Conservation (phyloP, 768 basidiomycete species). For the Psilocybe subaeruginosa region DNA sequence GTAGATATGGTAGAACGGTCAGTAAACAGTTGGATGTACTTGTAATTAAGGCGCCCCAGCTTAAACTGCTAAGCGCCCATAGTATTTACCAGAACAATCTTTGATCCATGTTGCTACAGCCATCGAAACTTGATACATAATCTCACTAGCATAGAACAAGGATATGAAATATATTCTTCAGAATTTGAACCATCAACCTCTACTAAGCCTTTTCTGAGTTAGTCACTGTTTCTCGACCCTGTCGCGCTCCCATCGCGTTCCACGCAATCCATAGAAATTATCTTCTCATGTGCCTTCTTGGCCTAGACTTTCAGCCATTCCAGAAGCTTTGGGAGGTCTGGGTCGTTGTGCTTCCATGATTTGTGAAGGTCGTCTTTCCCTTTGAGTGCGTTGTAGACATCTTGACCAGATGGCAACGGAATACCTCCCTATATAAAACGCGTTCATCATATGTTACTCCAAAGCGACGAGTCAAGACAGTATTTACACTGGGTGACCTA, state of each 20-base stretch:
- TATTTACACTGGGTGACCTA: background rate
- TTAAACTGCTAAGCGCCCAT: background rate
- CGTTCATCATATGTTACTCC: background rate
- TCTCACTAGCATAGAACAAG: too few species aligned
- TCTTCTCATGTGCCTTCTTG: background rate
- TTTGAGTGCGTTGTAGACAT: background rate
- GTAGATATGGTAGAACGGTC: too few species aligned
- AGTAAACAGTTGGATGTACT: background rate
- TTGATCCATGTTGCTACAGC: conserved; percentile 65
- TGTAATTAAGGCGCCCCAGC: background rate
- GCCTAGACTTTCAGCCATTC: background rate
- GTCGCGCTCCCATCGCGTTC: too few species aligned
- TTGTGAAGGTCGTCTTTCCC: background rate
- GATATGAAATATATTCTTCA: too few species aligned
- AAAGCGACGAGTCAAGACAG: too few species aligned
- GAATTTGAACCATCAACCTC: too few species aligned
- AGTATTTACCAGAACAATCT: conserved; percentile 39
- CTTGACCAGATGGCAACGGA: background rate
- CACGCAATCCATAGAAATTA: too few species aligned
- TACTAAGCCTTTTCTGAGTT: too few species aligned
- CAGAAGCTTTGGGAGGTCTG: background rate
- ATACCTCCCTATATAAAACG: background rate
- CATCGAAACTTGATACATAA: too few species aligned
- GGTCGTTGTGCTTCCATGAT: background rate
- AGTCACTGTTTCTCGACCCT: too few species aligned